Evolutionary conservation across 176 grass and related monocot genomes (phyloP), one percentile per base, ranked within the genome.

Genomic region (Otatea glauca): DNA sequence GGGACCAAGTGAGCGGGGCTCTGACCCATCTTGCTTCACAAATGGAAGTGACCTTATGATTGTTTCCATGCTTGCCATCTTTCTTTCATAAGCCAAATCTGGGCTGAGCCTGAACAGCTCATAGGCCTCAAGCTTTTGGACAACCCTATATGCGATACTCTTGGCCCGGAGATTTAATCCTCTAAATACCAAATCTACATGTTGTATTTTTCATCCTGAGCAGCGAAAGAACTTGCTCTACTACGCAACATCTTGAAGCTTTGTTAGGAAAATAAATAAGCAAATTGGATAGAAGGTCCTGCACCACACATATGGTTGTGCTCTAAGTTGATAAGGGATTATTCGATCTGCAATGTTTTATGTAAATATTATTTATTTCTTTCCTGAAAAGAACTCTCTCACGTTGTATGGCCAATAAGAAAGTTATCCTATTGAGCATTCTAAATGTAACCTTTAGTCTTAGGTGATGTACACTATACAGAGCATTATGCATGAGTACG

Each of bases 361-460:
- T 45, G 79, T 51, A 71, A 54, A 82, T 45, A n/a, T 71, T 5
- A 71, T 71, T 27, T 59, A 43, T 14, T 81, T 29, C 39, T 58
- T 71, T 58, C 37, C 15, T 42, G 55, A 42, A 25, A n/a, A 55
- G 13, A 29, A 24, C 25, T 16, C 25, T 16, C 23, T 5, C 17
- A 47, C 9, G 20, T 45, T 18, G 29, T 67, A 20, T 67, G 61
- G 5, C 43, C 18, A 65, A 66, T 66, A 49, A 65, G 45, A 66
- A 79, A 48, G 13, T 9, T 47, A 48, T 16, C 50, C 24, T 50
- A 35, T 66, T 65, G 25, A 79, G 77, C 53, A 76, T 41, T 59
- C 18, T 76, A 37, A 58, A 76, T 39, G 51, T 12, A 54, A 58
- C 56, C 32, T 12, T 75, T 75, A 23, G 67, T 70, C 35, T 9